These are phyloP conservation scores for Ceratocystiopsis sp. DNA, from an alignment of 2,329 filamentous ascomycete genomes.

Conservation along the genomic window DNA sequence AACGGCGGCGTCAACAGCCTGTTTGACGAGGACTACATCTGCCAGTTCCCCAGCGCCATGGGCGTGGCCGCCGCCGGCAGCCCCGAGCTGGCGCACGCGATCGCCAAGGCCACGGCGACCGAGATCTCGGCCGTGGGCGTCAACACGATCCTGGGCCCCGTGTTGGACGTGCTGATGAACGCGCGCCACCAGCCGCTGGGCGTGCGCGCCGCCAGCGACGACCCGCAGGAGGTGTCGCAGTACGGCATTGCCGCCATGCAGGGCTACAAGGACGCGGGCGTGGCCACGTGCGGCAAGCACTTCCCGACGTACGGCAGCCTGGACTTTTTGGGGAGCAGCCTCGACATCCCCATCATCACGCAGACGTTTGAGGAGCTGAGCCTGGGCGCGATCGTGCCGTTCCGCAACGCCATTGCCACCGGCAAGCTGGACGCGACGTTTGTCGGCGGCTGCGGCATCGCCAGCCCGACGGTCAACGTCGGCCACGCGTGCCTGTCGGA, in stretches of 20 bases:
- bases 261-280: conserved; percentile 79
- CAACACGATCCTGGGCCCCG: conserved; percentile 88
- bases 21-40: conserved; percentile 88
- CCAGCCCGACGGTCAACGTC: conserved; percentile 79
- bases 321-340: conserved; percentile 77
- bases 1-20: conserved; percentile 96
- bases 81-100: conserved; percentile 67
- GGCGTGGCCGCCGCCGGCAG: conserved; percentile 85
- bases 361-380: conserved; percentile 87
- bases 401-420: conserved; percentile 72
- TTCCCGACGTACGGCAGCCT: conserved; percentile 93
- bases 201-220: conserved; percentile 77
- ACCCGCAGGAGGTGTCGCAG: conserved; percentile 86
- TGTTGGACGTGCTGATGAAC: conserved; percentile 86
- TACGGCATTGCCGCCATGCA: conserved; percentile 84
- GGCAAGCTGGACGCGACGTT: conserved; percentile 83
- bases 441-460: conserved; percentile 85
- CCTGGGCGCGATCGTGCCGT: conserved; percentile 79
- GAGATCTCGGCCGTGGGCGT: conserved; percentile 87
- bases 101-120: conserved; percentile 83
- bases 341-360: conserved; percentile 89
- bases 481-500: conserved; percentile 90
- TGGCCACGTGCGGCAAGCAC: conserved; percentile 86
- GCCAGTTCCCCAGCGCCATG: conserved; percentile 95
- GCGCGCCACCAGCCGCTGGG: conserved; percentile 80